Evolutionary conservation across 306 rosid genomes (phyloP).

Genomic region (Lagenaria siceraria): DNA sequence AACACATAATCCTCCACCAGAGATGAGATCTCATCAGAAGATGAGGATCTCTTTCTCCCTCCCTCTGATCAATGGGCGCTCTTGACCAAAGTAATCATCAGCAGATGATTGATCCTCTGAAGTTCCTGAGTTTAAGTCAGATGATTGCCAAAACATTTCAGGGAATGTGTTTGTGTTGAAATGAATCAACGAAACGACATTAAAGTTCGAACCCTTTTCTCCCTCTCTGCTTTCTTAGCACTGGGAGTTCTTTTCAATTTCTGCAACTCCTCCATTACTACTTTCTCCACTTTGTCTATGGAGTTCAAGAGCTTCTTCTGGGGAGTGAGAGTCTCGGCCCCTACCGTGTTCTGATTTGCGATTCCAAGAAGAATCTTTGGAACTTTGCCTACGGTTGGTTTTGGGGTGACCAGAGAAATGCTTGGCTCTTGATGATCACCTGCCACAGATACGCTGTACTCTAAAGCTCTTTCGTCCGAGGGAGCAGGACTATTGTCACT

Average conservation of each 20-base stretch:
- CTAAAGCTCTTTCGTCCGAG: conserved; percentile 13
- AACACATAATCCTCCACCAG: background rate
- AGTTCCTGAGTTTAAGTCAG: background rate
- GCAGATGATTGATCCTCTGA: background rate
- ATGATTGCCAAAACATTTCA: background rate
- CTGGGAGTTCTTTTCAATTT: conserved; percentile 51
- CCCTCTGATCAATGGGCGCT: background rate
- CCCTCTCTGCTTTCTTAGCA: conserved; percentile 69
- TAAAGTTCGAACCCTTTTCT: conserved; percentile 45
- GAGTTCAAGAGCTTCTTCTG: conserved; percentile 66
- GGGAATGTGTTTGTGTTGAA: background rate
- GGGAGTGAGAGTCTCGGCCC: conserved; percentile 40
- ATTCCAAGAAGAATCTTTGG: conserved; percentile 33
- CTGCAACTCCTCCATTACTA: conserved; percentile 49
- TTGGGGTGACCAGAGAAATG: conserved; percentile 17
- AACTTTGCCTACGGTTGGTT: conserved; percentile 21
- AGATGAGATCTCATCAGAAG: conserved; percentile 35
- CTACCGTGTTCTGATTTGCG: conserved; percentile 21
- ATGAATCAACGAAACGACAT: conserved; percentile 74
- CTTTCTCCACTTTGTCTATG: conserved; percentile 56
- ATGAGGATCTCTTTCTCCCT: conserved; percentile 16
- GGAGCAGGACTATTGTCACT: conserved; percentile 12
- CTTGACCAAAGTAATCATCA: conserved; percentile 2
- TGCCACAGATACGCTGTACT: conserved; percentile 5
- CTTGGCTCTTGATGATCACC: conserved; percentile 24